Evolutionary conservation across 2,329 filamentous ascomycete species (phyloP).

Genomic region (Sclerotinia nivalis): DNA sequence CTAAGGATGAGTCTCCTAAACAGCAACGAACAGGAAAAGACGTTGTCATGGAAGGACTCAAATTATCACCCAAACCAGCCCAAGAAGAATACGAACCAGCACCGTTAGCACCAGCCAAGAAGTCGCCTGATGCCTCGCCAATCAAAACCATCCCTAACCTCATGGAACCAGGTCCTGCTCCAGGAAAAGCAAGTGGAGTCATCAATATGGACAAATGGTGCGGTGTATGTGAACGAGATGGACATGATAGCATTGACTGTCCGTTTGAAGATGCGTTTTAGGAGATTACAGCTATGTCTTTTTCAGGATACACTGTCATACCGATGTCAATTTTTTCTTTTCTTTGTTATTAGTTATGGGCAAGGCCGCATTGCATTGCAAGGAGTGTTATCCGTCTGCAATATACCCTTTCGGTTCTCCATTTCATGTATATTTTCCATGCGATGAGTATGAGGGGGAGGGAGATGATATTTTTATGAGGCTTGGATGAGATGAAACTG

Average conservation of each 20-base stretch:
- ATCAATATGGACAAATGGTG: conserved; percentile 93
- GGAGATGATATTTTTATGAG: conserved; percentile 8
- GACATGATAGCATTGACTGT: conserved; percentile 94
- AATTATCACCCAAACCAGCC: conserved; percentile 43
- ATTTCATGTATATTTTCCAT: conserved; percentile 4
- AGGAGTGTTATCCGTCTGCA: conserved; percentile 10
- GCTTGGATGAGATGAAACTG: not conserved
- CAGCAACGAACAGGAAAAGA: conserved; percentile 43
- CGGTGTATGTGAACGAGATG: conserved; percentile 91
- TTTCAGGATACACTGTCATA: conserved; percentile 5
- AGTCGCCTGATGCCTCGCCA: conserved; percentile 44
- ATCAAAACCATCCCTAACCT: conserved; percentile 58
- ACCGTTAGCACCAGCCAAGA: conserved; percentile 55
- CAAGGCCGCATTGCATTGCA: conserved; percentile 19
- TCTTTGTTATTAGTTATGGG: conserved; percentile 11
- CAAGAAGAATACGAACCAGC: conserved; percentile 53
- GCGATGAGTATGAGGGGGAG: not conserved
- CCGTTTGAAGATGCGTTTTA: conserved; percentile 82
- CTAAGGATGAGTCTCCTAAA: conserved; percentile 23
- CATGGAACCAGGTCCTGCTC: conserved; percentile 67
- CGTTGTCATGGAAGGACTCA: conserved; percentile 44
- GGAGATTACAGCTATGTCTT: not conserved
- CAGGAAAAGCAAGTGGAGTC: conserved; percentile 75
- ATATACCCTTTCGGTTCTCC: conserved; percentile 20
- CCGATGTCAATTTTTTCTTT: not conserved